Percentiles rank a stretch among this genome's conserved stretches.
Conservation (phyloP, 768 basidiomycete species). For the Leccinum subgranulosum region DNA sequence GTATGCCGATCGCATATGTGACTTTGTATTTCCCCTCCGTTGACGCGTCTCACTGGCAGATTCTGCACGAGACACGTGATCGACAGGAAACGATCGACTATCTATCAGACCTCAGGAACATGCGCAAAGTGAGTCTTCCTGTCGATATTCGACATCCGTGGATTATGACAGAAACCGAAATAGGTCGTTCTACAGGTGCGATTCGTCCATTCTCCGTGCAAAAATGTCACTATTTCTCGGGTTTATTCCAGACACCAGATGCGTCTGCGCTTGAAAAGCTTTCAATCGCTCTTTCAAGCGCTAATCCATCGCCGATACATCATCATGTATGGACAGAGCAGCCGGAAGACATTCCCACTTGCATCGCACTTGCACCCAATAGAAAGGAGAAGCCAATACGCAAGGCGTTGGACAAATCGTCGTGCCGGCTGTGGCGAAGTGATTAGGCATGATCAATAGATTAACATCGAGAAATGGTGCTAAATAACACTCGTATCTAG, state of each 20-base stretch:
- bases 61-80: constrained; percentile 39
- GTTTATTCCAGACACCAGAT: constrained; percentile 31
- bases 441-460: constrained; percentile 2
- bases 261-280: constrained; percentile 32
- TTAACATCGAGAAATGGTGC: background rate
- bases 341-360: constrained; percentile 41
- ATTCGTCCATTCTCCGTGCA: background rate
- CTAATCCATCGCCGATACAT: constrained; percentile 27
- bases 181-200: constrained; percentile 42
- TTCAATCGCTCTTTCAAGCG: constrained; percentile 23
- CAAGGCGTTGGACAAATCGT: constrained; percentile 40
- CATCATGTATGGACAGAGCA: constrained; percentile 45
- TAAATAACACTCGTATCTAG: background rate
- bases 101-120: constrained; percentile 35
- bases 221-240: too few relatives aligned
- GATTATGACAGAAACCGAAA: background rate
- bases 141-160: background rate
- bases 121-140: constrained; percentile 37
- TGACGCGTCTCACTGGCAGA: constrained; percentile 19
- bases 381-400: constrained; percentile 35
- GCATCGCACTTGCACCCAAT: constrained; percentile 43
- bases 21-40: background rate
- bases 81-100: constrained; percentile 37
- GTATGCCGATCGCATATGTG: constrained; percentile 14
- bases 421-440: constrained; percentile 37